Evolutionary conservation across 306 rosid genomes (phyloP), one percentile per base, ranked within the genome.

Genomic region (Acacia melanoxylon): DNA sequence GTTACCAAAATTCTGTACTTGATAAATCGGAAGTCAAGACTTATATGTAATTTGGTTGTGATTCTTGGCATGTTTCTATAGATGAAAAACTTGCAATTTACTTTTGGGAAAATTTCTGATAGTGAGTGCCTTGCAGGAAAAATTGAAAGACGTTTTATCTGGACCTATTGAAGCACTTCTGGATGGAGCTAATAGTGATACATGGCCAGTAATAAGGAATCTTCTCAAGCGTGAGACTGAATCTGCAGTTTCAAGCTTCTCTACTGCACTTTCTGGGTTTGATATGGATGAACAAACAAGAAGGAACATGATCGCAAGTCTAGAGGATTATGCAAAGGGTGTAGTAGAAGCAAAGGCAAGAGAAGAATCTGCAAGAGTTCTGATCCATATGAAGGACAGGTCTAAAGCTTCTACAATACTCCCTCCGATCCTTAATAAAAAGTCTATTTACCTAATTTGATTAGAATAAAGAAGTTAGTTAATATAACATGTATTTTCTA

Each of bases 311-410:
- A 80, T 90, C 70, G 25, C 65, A n/a, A 84, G 72, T 86, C 82
- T 94, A 63, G 80, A 86, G 88, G 85, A 83, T 61, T 86, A 86
- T 87, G 97, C 98, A 37, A 93, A 88, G 81, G 93, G 92, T 58
- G 79, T 94, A 58, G 94, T 94, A 54, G 98, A 93, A 86, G 90
- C 89, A 69, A 94, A 92, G 91, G 89, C 99, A 56, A 93, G 81
- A 88, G 99, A 96, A 85, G 99, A 94, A 89, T 98, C 98, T 63
- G 99, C 92, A 86, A 92, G 98, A 86, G 95, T 91, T 68, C 85
- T 96, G 86, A 92, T 82, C 77, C 94, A 89, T 54, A 96, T 96
- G 99, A 96, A 96, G 90, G 99, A 96, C 78, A 90, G 98, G 99
- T 93, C 79, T 76, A 83, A 79, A 86, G 73, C 71, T 72, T 72